These are phyloP conservation scores for Ceratocystis diversiconidia DNA, from an alignment of 2,329 filamentous ascomycete species.

Conservation along the genomic window DNA sequence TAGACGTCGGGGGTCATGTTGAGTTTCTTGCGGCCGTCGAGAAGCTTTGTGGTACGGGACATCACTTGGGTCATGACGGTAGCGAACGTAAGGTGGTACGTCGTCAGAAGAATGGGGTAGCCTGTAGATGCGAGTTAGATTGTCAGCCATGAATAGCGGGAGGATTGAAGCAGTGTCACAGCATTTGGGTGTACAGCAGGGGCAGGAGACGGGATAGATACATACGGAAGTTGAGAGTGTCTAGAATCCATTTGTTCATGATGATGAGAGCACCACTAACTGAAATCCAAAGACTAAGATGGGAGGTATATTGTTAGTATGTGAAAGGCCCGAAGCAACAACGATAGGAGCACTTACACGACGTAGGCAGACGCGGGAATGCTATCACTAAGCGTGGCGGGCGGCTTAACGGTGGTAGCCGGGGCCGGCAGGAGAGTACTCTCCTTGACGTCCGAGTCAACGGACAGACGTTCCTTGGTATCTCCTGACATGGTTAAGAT, in stretches of 20 bases:
- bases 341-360: slow-evolving; percentile 32
- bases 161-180: neutral
- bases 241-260: slow-evolving; percentile 98
- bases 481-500: slow-evolving; percentile 35
- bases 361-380: slow-evolving; percentile 83
- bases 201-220: neutral
- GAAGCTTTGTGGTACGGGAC: slow-evolving; percentile 72
- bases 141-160: neutral
- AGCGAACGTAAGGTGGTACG: slow-evolving; percentile 89
- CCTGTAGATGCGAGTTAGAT: slow-evolving; percentile 33
- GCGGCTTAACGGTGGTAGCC: slow-evolving; percentile 61
- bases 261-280: slow-evolving; percentile 90
- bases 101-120: slow-evolving; percentile 71
- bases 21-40: slow-evolving; percentile 88
- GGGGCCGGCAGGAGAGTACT: slow-evolving; percentile 38
- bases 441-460: slow-evolving; percentile 50
- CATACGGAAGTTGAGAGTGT: slow-evolving; percentile 61
- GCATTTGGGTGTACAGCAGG: neutral
- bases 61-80: slow-evolving; percentile 89
- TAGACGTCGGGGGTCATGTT: slow-evolving; percentile 96
- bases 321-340: neutral
- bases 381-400: slow-evolving; percentile 51
- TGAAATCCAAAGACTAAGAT: slow-evolving; percentile 53
- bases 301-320: slow-evolving; percentile 6
- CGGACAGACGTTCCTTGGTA: slow-evolving; percentile 74